phyloP scores from a whole-genome alignment of 139 green algal genomes.

The Micractinium sp. region DNA sequence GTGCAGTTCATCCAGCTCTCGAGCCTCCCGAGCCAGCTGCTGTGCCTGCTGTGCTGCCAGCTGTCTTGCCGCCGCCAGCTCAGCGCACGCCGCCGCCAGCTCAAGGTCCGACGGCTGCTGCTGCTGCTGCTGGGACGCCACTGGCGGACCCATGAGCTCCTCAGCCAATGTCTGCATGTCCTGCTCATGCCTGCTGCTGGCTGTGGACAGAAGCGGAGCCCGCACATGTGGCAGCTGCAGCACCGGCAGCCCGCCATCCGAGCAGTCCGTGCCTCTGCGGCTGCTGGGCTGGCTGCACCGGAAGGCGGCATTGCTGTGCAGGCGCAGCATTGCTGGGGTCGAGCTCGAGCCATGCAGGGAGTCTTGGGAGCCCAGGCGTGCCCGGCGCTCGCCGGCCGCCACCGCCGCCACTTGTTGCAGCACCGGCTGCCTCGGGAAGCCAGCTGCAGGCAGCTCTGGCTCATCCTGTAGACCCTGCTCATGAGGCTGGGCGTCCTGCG shows the following conservation, averaged over 20 bases:
- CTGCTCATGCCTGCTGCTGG: neutral
- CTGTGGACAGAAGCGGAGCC: neutral
- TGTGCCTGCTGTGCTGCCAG: neutral
- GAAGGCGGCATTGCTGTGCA: neutral
- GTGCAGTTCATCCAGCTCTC: neutral
- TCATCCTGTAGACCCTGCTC: too few relatives aligned
- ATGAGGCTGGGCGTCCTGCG: too few relatives aligned
- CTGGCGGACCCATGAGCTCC: neutral
- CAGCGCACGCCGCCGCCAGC: neutral
- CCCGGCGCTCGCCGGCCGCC: too few relatives aligned
- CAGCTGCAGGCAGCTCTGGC: too few relatives aligned
- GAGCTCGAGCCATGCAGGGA: too few relatives aligned
- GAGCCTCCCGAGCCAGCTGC: neutral
- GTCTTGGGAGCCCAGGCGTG: too few relatives aligned
- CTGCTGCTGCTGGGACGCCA: neutral
- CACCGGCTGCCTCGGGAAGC: too few relatives aligned
- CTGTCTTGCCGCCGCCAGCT: neutral
- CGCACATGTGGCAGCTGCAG: neutral
- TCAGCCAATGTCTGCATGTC: neutral
- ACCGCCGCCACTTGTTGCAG: too few relatives aligned
- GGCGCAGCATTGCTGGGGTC: too few relatives aligned
- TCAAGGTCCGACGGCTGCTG: neutral
- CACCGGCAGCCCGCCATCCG: neutral
- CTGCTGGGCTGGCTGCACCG: neutral
- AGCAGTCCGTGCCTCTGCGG: neutral